Conservation (phyloP, 108 stramenopile species). For the Nannochloropsis gaditana region DNA sequence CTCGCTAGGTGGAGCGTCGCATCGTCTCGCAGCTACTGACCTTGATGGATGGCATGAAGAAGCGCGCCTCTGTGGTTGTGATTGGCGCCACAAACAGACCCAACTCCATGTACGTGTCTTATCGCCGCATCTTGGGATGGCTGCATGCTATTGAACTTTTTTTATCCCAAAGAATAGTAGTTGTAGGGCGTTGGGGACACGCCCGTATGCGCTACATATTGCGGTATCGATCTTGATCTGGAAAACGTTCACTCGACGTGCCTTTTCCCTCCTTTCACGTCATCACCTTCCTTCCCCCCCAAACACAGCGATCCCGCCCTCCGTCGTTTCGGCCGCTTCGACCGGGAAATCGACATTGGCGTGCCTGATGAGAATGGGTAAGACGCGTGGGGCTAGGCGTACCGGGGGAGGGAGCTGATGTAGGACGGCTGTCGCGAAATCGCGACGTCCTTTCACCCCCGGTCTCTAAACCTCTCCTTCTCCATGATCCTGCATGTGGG, state of each 20-base stretch:
- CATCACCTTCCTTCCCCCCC: conserved; percentile 43
- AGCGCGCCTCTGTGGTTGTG: conserved; percentile 85
- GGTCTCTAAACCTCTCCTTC: neutral
- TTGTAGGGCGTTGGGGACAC: too few relatives aligned
- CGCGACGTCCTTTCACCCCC: neutral
- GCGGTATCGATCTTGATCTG: too few relatives aligned
- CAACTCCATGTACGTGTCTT: conserved; percentile 35
- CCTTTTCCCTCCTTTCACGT: neutral
- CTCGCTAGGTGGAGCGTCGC: conserved; percentile 76
- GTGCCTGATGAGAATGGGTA: conserved; percentile 96
- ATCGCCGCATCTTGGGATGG: too few relatives aligned
- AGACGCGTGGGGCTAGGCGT: neutral
- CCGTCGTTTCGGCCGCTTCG: conserved; percentile 97
- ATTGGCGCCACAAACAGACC: conserved; percentile 95
- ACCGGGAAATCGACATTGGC: conserved; percentile 99
- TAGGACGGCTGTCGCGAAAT: neutral
- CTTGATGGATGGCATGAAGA: conserved; percentile 98
- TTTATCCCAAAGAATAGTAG: too few relatives aligned
- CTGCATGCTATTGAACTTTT: too few relatives aligned
- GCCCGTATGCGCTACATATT: too few relatives aligned
- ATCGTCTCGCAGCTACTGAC: conserved; percentile 97
- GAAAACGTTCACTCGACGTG: neutral
- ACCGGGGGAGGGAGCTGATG: neutral
- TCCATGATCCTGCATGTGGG: neutral
- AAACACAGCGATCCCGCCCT: conserved; percentile 91